Base-by-base conservation (phyloP, 352 stramenopile genomes). In the Phytophthora palmivora region DNA sequence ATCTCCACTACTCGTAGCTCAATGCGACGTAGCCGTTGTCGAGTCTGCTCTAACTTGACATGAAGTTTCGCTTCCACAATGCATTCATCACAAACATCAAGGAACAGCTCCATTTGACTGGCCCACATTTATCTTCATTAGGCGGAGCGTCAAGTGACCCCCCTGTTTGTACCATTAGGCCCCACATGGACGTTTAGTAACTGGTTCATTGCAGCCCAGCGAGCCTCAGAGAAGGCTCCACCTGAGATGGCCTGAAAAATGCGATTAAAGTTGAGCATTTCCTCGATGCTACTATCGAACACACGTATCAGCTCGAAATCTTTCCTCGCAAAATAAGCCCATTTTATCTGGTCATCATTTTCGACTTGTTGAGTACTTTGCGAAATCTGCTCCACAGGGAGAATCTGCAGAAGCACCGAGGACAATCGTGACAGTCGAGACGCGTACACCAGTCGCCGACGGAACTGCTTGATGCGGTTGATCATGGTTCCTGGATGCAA, bases 381-480 rank as follows among this genome's bases (percentile, higher is more conserved):
- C 21, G 51, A 21, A 10, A 14, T 39, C 6, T 46, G 36, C 15
- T 67, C 61, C 10, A 74, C 26, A 14, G 54, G 15, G 14, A 61
- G 41, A 4, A 50, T 47, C 32, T 61, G 47, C 14, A 65, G 4
- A 38, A 74, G 49, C 10, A 47, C 34, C 2, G 50, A 37, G 5
- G 58, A 61, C 6, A 81, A 62, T 0, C 65, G 56, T 12, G 43
- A 58, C 9, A 91, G 32, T 1, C 63, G 61, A 26, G 76, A 74
- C 1, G 79, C 74, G 24, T 76, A 68, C 8, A 60, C 57, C 12
- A 91, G 34, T 16, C 82, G 72, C 2, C 79, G 76, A 33, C 75
- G 71, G 28, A 89, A 89, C 44, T 87, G 79, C 37, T 81, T 84
- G 6, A 89, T 70, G 21, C 78, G 74, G 37, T 77, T 85, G 15